Base-by-base conservation (phyloP, 257 asterid species). In the Eucommia ulmoides region DNA sequence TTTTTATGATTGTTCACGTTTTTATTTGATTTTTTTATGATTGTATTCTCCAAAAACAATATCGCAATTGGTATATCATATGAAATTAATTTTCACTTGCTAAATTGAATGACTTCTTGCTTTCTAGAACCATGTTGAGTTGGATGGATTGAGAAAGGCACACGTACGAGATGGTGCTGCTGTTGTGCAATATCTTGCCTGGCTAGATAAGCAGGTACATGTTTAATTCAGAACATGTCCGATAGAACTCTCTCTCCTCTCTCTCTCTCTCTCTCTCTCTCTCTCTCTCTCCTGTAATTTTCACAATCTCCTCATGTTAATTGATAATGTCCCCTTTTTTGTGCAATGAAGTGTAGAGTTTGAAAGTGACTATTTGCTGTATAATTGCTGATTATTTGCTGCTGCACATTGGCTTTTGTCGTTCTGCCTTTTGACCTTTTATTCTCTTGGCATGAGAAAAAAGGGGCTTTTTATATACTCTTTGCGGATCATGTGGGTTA, bases 101-200 rank as follows among this genome's bases (percentile, higher is more conserved):
- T 18, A 18, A 35, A 56, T 8, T 58, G 42, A 53, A 48, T 64
- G 55, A 23, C 41, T 18, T 54, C 23, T 66, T 46, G 41, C 67
- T 35, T 64, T 63, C 56, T 67, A 89, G 98, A 89, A 89, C 66
- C 84, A 91, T 57, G 70, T 79, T 60, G 98, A 89, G 85, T 63
- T 89, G 73, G 77, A 83, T 55, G 98, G 98, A 60, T 71, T 89
- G 71, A 89, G 83, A 82, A 89, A 83, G 45, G 85, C 92, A 23
- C 98, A 89, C 67, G 67, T 86, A 56, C 81, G 94, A 24, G 98
- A 89, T 65, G 98, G 98, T 33, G 94, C 96, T 41, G 98, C 96
- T 49, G 96, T 89, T 45, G 96, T 89, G 65, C 96, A 89, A 51
- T 89, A 78, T 72, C 84, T 85, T 60, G 80, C 51, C 53, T 89